These are phyloP conservation scores for Myxozyma vanderwaltii DNA, from an alignment of 805 yeast species.

Conservation along the genomic window DNA sequence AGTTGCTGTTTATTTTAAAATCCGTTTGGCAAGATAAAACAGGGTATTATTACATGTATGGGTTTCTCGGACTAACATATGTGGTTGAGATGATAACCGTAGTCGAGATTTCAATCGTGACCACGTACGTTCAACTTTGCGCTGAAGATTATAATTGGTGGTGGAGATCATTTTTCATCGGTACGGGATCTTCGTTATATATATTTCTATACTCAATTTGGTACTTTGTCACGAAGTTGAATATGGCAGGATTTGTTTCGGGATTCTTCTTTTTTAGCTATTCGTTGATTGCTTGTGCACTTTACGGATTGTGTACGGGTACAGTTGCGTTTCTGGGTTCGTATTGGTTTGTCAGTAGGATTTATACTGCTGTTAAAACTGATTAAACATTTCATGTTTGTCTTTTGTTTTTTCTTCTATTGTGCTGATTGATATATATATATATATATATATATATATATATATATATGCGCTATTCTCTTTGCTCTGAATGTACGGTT, in stretches of 20 bases:
- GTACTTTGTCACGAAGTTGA: constrained; percentile 60
- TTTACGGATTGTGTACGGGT: constrained; percentile 73
- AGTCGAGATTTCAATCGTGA: constrained; percentile 69
- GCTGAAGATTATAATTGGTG: constrained; percentile 70
- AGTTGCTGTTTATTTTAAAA: constrained; percentile 68
- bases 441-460: no score
- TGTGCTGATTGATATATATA: no score
- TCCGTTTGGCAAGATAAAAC: constrained; percentile 80
- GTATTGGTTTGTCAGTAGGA: constrained; percentile 61
- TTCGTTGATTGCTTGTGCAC: constrained; percentile 61
- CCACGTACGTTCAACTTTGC: constrained; percentile 63
- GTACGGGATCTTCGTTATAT: constrained; percentile 72
- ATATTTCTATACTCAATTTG: constrained; percentile 67
- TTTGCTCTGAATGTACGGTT: no score
- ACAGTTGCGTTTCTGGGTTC: constrained; percentile 72
- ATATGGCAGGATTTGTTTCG: constrained; percentile 67
- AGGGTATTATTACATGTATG: constrained; percentile 76
- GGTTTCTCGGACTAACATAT: constrained; percentile 67
- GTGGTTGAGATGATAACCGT: constrained; percentile 62
- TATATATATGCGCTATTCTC: no score
- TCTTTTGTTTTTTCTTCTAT: no score
- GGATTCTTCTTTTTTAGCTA: constrained; percentile 70
- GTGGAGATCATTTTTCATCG: constrained; percentile 75
- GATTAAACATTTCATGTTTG: constrained; percentile 50
- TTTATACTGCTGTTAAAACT: constrained; percentile 59